Evolutionary conservation across 208 protist genomes (phyloP), one percentile per base, ranked within the genome.

Genomic region (Acanthamoeba quina): DNA sequence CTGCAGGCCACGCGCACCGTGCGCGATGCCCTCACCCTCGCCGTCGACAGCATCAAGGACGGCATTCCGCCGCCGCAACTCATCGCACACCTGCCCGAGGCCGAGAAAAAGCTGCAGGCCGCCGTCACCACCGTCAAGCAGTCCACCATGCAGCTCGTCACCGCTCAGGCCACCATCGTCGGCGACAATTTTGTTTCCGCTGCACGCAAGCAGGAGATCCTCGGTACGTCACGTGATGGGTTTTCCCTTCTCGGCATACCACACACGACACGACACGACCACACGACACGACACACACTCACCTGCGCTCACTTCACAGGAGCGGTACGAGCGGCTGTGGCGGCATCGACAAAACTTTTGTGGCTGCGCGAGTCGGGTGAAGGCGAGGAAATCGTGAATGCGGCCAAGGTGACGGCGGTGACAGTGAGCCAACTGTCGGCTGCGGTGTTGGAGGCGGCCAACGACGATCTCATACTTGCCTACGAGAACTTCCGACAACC

Each of bases 91-190:
- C 41, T 91, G 31, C 85, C 56, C 37, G 85, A 91, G 26, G 64
- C 64, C 41, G 64, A 91, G 64, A 91, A 68, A 41, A 91, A 91
- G 60, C 21, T 91, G 9, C 85, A 54, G 26, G 62, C 56, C 31
- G 56, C 85, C n/a, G 85, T 74, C 37, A 91, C 56, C 64, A 74
- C 85, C 56, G 85, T 91, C 41, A 91, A 91, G 85, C 85, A 91
- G 85, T 91, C 85, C 58, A 91, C 85, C 64, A 76, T 76, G 56
- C 85, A 91, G 56, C 85, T 91, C 31, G 85, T 91, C 34, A 91
- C 85, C 26, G 85, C 85, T 31, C 85, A 91, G 60, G 85, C 85
- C 56, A 54, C 85, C 85, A 74, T 91, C 56, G 56, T 91, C 15
- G 85, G 85, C 64, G 85, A 91, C 34, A 91, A 91, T 24, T 91